These are phyloP conservation scores for Erigeron philadelphicus DNA, from an alignment of 140 eudicot genomes.

Conservation along the genomic window DNA sequence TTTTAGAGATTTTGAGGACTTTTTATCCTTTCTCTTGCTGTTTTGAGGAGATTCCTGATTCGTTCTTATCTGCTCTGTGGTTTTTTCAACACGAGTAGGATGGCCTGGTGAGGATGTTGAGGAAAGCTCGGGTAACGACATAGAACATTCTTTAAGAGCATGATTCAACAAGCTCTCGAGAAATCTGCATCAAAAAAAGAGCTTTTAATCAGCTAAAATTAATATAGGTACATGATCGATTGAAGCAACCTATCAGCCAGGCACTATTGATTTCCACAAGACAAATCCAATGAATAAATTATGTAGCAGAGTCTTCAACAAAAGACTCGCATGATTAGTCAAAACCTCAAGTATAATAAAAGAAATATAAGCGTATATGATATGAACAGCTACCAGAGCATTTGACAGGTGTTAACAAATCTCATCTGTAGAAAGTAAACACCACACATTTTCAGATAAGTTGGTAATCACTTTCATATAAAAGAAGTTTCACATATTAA, in stretches of 20 bases:
- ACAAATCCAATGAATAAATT: slow-evolving; percentile 2
- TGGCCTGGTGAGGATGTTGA: slow-evolving; percentile 30
- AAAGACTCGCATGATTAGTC: neutral
- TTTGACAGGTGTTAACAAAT: neutral
- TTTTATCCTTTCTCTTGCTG: slow-evolving; percentile 39
- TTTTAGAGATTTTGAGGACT: slow-evolving; percentile 35
- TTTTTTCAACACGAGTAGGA: slow-evolving; percentile 38
- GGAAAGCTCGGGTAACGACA: slow-evolving; percentile 47
- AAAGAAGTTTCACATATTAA: neutral
- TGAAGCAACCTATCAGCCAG: neutral
- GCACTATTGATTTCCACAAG: slow-evolving; percentile 8
- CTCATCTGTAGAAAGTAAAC: neutral
- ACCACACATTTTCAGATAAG: neutral
- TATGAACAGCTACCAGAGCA: neutral
- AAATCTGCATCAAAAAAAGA: slow-evolving; percentile 51
- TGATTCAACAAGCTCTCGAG: slow-evolving; percentile 64
- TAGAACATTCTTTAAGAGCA: slow-evolving; percentile 44
- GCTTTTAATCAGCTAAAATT: slow-evolving; percentile 9
- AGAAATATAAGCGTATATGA: neutral
- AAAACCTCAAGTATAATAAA: neutral
- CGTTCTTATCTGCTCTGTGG: slow-evolving; percentile 33
- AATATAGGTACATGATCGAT: neutral
- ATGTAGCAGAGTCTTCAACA: neutral
- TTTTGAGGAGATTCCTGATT: slow-evolving; percentile 37
- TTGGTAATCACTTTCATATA: neutral